These are phyloP conservation scores for Clonostachys chloroleuca DNA, from an alignment of 2,329 filamentous ascomycete species.

Conservation along the genomic window DNA sequence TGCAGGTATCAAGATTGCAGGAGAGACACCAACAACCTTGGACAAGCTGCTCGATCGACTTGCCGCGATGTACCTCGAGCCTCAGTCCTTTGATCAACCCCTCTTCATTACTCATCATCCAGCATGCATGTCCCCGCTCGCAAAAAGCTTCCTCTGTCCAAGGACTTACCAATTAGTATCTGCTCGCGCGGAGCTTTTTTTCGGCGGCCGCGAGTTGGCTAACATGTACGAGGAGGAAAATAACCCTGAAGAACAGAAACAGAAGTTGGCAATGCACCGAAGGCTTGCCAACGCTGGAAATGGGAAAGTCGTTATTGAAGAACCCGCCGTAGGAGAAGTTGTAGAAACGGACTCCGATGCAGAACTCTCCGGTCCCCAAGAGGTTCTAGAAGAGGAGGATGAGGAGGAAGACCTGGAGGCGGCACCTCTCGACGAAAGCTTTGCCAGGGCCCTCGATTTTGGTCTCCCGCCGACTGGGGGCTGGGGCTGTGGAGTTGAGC, in stretches of 20 bases:
- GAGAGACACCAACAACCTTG: conserved; percentile 55
- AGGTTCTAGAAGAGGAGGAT: conserved; percentile 10
- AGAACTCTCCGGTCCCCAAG: too few relatives aligned
- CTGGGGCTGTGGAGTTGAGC: conserved; percentile 92
- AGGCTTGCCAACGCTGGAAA: conserved; percentile 26
- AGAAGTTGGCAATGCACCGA: conserved; percentile 67
- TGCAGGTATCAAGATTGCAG: conserved; percentile 59
- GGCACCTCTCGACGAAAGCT: conserved; percentile 67
- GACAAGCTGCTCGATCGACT: conserved; percentile 75
- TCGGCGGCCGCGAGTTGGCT: conserved; percentile 74
- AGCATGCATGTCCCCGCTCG: conserved; percentile 83
- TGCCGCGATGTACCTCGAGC: conserved; percentile 72
- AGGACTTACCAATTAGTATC: conserved; percentile 67
- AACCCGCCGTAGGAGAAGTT: conserved; percentile 5
- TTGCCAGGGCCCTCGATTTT: conserved; percentile 79
- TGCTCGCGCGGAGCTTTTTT: conserved; percentile 81
- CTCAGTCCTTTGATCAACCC: conserved; percentile 60
- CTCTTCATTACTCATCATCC: conserved; percentile 90
- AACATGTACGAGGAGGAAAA: conserved; percentile 99
- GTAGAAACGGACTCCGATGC: background rate
- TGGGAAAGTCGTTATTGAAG: conserved; percentile 20
- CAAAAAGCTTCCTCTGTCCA: conserved; percentile 77
- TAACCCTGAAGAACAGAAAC: conserved; percentile 77
- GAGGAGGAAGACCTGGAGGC: conserved; percentile 39
- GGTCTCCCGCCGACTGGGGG: conserved; percentile 93